Conservation (phyloP, 495 filamentous ascomycete genomes). For the Penicillium diatomitis region DNA sequence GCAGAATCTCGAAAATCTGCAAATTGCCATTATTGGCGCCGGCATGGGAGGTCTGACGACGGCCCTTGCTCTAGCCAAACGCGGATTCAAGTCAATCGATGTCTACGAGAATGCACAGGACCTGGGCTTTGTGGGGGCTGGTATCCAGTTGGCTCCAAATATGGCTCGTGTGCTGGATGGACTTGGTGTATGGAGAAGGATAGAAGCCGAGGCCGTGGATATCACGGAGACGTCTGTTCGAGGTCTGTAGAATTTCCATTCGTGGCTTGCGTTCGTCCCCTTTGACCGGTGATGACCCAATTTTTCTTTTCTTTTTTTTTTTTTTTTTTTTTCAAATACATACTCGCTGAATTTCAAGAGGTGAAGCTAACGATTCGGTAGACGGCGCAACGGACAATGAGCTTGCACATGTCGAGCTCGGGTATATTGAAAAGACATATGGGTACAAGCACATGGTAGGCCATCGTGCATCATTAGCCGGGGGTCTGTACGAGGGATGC, state of each 20-base stretch:
- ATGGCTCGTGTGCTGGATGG: conserved; percentile 66
- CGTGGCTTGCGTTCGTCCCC: too few species aligned
- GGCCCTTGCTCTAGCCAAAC: conserved; percentile 63
- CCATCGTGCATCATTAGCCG: conserved; percentile 66
- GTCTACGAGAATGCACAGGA: conserved; percentile 66
- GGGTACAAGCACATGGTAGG: conserved; percentile 70
- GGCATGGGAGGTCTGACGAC: conserved; percentile 71
- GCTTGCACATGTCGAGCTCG: conserved; percentile 60
- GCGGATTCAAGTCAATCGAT: conserved; percentile 62
- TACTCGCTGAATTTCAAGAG: too few species aligned
- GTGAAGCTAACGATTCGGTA: conserved; percentile 8
- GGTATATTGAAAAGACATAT: conserved; percentile 58
- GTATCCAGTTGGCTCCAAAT: conserved; percentile 75
- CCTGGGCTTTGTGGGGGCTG: conserved; percentile 73
- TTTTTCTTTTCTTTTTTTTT: too few species aligned
- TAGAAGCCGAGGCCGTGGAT: conserved; percentile 53
- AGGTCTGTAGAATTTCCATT: conserved; percentile 20
- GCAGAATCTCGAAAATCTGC: conserved; percentile 25
- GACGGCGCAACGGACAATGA: conserved; percentile 59
- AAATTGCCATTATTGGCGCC: conserved; percentile 37
- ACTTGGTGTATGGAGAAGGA: conserved; percentile 59
- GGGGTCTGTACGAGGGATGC: conserved; percentile 58
- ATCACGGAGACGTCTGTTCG: conserved; percentile 45
- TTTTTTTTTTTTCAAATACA: too few species aligned
- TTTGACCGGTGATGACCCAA: too few species aligned